These are phyloP conservation scores for Pogostemon cablin DNA, from an alignment of 257 asterid genomes.

Conservation along the genomic window DNA sequence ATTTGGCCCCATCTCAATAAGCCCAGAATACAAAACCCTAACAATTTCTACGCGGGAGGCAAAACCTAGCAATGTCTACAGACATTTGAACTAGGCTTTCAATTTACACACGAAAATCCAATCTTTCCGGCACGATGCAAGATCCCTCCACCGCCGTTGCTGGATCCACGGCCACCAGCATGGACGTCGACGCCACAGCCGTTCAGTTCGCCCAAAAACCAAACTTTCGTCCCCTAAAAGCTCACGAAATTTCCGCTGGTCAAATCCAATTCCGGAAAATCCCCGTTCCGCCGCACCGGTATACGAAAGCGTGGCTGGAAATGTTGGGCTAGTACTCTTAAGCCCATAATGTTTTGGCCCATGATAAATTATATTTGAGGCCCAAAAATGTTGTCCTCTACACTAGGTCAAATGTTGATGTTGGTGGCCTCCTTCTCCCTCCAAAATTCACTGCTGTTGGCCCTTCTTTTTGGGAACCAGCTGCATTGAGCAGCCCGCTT, in stretches of 20 bases:
- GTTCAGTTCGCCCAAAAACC: conserved; percentile 55
- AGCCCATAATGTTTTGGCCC: too few relatives aligned
- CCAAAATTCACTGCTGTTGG: too few relatives aligned
- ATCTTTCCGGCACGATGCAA: conserved; percentile 9
- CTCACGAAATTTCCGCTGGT: conserved; percentile 76
- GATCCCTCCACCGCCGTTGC: conserved; percentile 24
- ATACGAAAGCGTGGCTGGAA: too few relatives aligned
- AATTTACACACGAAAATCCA: neutral
- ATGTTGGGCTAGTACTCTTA: too few relatives aligned
- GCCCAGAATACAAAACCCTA: conserved; percentile 5
- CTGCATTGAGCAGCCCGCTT: too few relatives aligned
- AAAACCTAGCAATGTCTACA: conserved; percentile 15
- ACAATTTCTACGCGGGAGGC: neutral
- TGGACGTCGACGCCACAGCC: conserved; percentile 53
- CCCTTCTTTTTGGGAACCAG: too few relatives aligned
- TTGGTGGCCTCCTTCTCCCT: too few relatives aligned
- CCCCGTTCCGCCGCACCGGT: conserved; percentile 16
- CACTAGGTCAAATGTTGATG: too few relatives aligned
- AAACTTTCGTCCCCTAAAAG: conserved; percentile 66
- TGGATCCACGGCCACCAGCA: conserved; percentile 30
- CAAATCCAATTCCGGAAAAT: conserved; percentile 28
- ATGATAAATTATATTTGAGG: too few relatives aligned
- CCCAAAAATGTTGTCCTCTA: too few relatives aligned
- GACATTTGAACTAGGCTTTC: neutral
- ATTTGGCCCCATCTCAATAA: neutral